A percentile compares a stretch with the other conserved stretches of the same genome.
These are phyloP conservation scores for Chlamydomonas asymmetrica DNA, from an alignment of 139 green algal genomes.

Conservation along the genomic window DNA sequence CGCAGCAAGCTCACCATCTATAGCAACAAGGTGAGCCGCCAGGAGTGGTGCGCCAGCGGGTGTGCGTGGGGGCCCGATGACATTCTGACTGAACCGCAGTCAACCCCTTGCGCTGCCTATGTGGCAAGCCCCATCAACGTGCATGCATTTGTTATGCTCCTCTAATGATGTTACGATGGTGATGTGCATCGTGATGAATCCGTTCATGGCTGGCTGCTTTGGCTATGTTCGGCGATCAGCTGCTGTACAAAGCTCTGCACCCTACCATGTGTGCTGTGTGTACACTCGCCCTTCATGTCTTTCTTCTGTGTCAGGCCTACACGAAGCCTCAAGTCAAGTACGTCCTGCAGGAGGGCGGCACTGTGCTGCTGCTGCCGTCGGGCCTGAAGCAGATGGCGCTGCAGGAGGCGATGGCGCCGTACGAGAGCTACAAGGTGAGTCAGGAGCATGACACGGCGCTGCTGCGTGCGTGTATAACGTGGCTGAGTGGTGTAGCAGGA, in stretches of 20 bases:
- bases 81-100: background rate
- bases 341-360: conserved; percentile 30
- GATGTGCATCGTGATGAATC: too few relatives aligned
- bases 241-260: too few relatives aligned
- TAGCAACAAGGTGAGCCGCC: background rate
- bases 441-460: background rate
- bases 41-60: background rate
- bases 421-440: conserved; percentile 21
- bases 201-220: too few relatives aligned
- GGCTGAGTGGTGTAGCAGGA: background rate
- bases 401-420: conserved; percentile 8
- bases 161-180: too few relatives aligned
- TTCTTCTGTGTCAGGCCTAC: background rate
- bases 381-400: conserved; percentile 23
- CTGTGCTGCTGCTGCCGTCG: conserved; percentile 32
- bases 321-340: conserved; percentile 14
- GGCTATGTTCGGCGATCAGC: too few relatives aligned
- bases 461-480: background rate
- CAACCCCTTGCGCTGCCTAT: too few relatives aligned
- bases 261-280: too few relatives aligned
- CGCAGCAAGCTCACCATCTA: conserved; percentile 18
- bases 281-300: background rate
- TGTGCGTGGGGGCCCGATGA: too few relatives aligned
- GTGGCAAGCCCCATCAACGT: too few relatives aligned
- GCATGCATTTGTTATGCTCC: too few relatives aligned